Conservation (phyloP, 2,329 filamentous ascomycete genomes). For the Dendrostoma leiphaemia region DNA sequence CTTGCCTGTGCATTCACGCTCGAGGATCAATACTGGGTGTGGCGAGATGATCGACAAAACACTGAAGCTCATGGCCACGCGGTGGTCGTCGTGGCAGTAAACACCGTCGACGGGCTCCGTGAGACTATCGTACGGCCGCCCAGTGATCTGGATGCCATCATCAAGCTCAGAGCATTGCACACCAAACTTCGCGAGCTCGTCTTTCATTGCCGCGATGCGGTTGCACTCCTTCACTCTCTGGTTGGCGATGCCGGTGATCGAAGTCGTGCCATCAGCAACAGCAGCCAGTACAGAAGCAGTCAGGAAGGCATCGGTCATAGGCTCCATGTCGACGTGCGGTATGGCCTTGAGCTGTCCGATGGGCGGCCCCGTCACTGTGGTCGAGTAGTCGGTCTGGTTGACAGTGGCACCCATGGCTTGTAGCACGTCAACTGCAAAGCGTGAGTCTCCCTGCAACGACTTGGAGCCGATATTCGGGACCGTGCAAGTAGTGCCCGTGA, state of each 20-base stretch:
- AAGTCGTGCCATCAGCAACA: constrained; percentile 78
- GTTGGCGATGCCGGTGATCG: constrained; percentile 92
- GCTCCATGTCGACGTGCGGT: constrained; percentile 91
- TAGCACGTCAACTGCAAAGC: constrained; percentile 88
- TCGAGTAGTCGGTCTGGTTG: constrained; percentile 78
- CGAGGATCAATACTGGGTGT: constrained; percentile 71
- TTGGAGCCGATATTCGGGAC: constrained; percentile 92
- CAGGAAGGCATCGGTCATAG: constrained; percentile 98
- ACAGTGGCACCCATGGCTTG: constrained; percentile 92
- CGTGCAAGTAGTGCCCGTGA: constrained; percentile 93
- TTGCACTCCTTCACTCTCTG: constrained; percentile 99
- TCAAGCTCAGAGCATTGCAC: constrained; percentile 84
- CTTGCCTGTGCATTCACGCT: constrained; percentile 92
- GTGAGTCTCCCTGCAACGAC: constrained; percentile 91
- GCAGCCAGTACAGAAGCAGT: constrained; percentile 92
- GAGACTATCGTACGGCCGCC: constrained; percentile 47
- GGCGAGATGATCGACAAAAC: constrained; percentile 76
- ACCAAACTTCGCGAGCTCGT: constrained; percentile 90
- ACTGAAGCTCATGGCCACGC: constrained; percentile 97
- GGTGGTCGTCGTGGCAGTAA: constrained; percentile 95
- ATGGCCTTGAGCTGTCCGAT: constrained; percentile 72
- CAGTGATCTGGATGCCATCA: constrained; percentile 81
- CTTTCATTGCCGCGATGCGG: constrained; percentile 91
- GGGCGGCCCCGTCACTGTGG: constrained; percentile 87
- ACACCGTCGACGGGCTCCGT: constrained; percentile 63